A percentile compares a stretch with the other conserved stretches of the same genome.
Evolutionary conservation across 129 eudicot genomes (phyloP).

Genomic region (Centaurea solstitialis): DNA sequence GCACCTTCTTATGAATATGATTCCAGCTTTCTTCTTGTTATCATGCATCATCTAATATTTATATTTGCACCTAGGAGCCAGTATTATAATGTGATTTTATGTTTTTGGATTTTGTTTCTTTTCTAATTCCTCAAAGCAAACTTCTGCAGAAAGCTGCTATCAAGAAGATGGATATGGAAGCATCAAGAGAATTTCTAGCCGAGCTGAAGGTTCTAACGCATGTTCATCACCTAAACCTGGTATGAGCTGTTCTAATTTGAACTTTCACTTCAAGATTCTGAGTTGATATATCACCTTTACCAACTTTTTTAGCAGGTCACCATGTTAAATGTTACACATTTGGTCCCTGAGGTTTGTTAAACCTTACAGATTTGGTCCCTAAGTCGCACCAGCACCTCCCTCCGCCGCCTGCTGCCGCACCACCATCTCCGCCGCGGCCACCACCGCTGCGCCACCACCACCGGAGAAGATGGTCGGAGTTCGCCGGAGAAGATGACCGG

Average conservation of each 20-base stretch:
- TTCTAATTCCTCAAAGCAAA: conserved; percentile 1
- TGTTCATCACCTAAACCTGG: conserved; percentile 99
- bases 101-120: not conserved
- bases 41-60: not conserved
- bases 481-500: no score
- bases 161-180: conserved; percentile 98
- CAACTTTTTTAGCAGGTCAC: no score
- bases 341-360: no score
- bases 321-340: no score
- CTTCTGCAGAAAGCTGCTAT: conserved; percentile 88
- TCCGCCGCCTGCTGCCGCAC: no score
- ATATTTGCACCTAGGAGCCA: not conserved
- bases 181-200: conserved; percentile 82
- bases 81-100: not conserved
- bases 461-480: no score
- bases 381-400: no score
- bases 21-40: not conserved
- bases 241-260: conserved; percentile 23
- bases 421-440: no score
- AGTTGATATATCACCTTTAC: not conserved
- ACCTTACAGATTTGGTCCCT: no score
- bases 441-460: no score
- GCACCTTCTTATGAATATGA: not conserved
- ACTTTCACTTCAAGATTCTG: not conserved
- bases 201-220: conserved; percentile 86